These are phyloP conservation scores for Rheum nobile DNA, from an alignment of 148 eudicot species.

Conservation along the genomic window DNA sequence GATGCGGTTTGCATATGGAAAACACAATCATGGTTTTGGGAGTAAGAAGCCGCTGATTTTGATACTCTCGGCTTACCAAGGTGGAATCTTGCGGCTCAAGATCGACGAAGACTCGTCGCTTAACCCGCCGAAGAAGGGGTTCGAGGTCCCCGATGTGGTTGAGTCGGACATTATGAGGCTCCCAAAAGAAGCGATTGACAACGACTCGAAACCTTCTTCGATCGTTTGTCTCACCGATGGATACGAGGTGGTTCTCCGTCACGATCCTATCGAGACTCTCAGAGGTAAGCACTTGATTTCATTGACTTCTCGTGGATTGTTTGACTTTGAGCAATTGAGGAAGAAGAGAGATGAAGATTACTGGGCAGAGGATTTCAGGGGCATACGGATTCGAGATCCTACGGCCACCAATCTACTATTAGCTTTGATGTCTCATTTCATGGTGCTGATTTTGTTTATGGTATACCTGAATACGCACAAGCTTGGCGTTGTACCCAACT, in stretches of 20 bases:
- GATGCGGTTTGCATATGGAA: no score
- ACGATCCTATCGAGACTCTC: conserved; percentile 80
- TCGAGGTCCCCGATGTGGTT: conserved; percentile 70
- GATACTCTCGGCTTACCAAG: conserved; percentile 58
- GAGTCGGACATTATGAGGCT: conserved; percentile 42
- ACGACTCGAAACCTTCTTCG: conserved; percentile 23
- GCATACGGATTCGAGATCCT: conserved; percentile 80
- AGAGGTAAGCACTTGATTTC: conserved; percentile 63
- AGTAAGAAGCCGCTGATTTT: conserved; percentile 64
- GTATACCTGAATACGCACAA: conserved; percentile 96
- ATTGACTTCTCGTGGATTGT: conserved; percentile 82
- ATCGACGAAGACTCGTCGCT: conserved; percentile 65
- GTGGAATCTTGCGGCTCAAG: conserved; percentile 59
- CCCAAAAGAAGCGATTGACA: conserved; percentile 35
- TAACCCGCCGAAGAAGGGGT: conserved; percentile 70
- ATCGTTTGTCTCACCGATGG: conserved; percentile 62
- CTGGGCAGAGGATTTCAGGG: conserved; percentile 73
- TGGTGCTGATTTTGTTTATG: conserved; percentile 83
- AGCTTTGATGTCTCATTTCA: conserved; percentile 91
- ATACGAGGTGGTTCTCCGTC: conserved; percentile 64
- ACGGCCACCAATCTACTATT: conserved; percentile 87
- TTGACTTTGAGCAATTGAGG: conserved; percentile 85
- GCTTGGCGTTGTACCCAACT: conserved; percentile 84
- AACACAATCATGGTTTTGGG: no score
- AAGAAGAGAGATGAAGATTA: conserved; percentile 67